Evolutionary conservation across 2,329 filamentous ascomycete species (phyloP).

Genomic region (Xylaria sp.): DNA sequence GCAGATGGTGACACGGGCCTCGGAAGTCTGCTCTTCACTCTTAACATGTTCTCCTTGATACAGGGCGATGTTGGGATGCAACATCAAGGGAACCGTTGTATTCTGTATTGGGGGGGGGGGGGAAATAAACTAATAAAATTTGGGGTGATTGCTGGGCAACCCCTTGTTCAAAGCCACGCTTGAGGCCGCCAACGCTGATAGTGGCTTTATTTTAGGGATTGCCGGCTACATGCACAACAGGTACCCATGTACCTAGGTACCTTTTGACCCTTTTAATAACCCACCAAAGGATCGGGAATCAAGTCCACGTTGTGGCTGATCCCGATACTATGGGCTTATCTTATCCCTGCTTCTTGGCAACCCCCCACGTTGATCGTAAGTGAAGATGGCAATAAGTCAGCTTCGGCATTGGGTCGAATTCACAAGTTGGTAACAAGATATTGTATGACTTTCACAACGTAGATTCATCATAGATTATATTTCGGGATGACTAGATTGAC

Average conservation of each 20-base stretch:
- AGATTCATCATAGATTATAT: too few relatives aligned
- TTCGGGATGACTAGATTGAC: too few relatives aligned
- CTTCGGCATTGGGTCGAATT: too few relatives aligned
- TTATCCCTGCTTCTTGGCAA: constrained; percentile 1
- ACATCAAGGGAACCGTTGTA: background rate
- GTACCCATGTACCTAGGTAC: too few relatives aligned
- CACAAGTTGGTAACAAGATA: too few relatives aligned
- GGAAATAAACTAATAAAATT: background rate
- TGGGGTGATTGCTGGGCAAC: background rate
- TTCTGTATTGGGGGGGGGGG: background rate
- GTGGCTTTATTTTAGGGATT: background rate
- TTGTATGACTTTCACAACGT: too few relatives aligned
- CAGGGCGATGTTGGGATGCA: constrained; percentile 13
- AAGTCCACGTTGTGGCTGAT: too few relatives aligned
- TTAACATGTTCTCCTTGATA: constrained; percentile 19
- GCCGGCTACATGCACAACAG: too few relatives aligned
- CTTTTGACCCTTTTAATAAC: too few relatives aligned
- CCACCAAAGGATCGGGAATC: too few relatives aligned
- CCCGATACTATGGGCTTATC: too few relatives aligned
- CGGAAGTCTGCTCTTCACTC: background rate
- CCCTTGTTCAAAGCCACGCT: constrained; percentile 19
- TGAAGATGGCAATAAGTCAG: too few relatives aligned
- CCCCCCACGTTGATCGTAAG: background rate
- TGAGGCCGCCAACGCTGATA: background rate
- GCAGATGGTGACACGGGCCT: background rate